These are phyloP conservation scores for Lanmaoa rubissima DNA, from an alignment of 768 basidiomycete genomes.

Conservation along the genomic window DNA sequence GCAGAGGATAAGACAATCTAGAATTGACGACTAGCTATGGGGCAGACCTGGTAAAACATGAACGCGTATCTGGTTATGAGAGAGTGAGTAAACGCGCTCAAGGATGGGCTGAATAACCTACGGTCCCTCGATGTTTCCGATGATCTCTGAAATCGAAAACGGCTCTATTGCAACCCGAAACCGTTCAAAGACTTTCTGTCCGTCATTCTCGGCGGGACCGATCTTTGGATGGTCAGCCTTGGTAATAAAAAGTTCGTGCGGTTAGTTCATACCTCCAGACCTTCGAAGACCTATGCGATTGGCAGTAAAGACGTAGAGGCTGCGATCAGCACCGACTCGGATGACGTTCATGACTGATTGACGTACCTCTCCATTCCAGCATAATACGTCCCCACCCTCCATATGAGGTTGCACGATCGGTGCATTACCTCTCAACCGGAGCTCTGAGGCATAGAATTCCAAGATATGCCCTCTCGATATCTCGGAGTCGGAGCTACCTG, in stretches of 20 bases:
- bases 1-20: conserved; percentile 1
- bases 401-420: conserved; percentile 69
- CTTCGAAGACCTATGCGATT: conserved; percentile 63
- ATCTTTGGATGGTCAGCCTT: conserved; percentile 43
- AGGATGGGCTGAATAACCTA: conserved; percentile 40
- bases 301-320: background rate
- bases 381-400: conserved; percentile 56
- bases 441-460: conserved; percentile 71
- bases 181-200: conserved; percentile 46
- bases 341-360: background rate
- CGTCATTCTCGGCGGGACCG: conserved; percentile 65
- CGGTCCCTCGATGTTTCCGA: conserved; percentile 78
- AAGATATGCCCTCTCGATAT: conserved; percentile 23
- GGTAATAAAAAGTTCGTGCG: background rate
- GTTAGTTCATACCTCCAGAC: conserved; percentile 54
- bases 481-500: background rate
- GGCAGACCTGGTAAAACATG: conserved; percentile 68
- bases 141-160: conserved; percentile 47
- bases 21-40: background rate
- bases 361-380: conserved; percentile 84
- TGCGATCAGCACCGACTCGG: background rate
- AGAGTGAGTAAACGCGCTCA: background rate
- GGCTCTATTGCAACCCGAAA: conserved; percentile 25
- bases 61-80: conserved; percentile 64
- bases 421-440: conserved; percentile 62